Evolutionary conservation across 2,329 filamentous ascomycete genomes (phyloP), one percentile per base, ranked within the genome.

Genomic region (Blastomyces gilchristii): DNA sequence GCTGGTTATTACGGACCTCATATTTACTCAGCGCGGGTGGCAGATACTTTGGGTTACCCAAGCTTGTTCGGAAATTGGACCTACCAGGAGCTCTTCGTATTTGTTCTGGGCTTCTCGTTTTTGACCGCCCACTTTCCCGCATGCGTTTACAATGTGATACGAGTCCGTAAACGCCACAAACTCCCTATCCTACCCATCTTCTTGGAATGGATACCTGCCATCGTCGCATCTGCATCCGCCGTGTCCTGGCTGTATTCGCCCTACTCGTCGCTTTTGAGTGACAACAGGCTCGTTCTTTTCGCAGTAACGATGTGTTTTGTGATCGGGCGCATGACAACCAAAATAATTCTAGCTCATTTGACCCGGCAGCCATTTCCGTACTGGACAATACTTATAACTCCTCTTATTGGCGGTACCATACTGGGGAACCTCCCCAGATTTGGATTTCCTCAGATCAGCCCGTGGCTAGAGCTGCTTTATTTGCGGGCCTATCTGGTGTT

Each of bases 241-340:
- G 83, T 86, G 65, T 85, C 88, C 14, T 99, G 94, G 94, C 80
- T 97, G 2, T 94, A 89, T 73, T 95, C 90, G 18, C 92, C 93
- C 0, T 85, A 96, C 79, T 96, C 92, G 64, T 87, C 84, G 12
- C 78, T 99, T 47, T 83, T 95, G 72, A 77, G 79, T 45, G 86
- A 96, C 65, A 97, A 97, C 78, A 89, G 94, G 71, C 84, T 99
- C 1, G 86, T 95, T 12, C 84, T 97, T 57, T 96, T 96, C 76
- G 97, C 92, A 79, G 78, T 96, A 65, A 96, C 90, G 64, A 89
- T 97, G 82, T 89, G 90, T n/a, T 92, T 97, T 70, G 94, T 97
- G 64, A 97, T 99, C 75, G 94, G 94, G 45, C 88, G 94, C 68
- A 91, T 99, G 87, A 97, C 94, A 0, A 99, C 94, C 49, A 99